Evolutionary conservation across 331 rosid genomes (phyloP), one percentile per base, ranked within the genome.

Genomic region (Prunus yedoensis): DNA sequence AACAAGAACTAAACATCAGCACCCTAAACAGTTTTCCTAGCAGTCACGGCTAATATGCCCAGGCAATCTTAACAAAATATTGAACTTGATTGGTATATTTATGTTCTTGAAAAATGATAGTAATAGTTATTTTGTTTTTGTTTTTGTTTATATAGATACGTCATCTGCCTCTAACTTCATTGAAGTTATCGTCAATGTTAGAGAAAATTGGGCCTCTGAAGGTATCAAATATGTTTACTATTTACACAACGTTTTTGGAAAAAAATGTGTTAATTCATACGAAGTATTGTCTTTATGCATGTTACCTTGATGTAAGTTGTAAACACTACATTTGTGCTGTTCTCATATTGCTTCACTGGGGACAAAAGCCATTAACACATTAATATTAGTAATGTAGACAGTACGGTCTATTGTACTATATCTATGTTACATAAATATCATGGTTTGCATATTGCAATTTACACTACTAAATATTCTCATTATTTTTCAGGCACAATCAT

Each of bases 161-260:
- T 62, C 86, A 87, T 68, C 90, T 86, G 59, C 94, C 96, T n/a
- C 53, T 94, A 35, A 74, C 76, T 53, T 89, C 98, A 6, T 83
- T 94, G 79, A 91, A 85, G 88, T 75, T 94, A 71, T 87, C 97
- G 70, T 83, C 93, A 41, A 68, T 85, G 83, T 80, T 94, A 47
- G 90, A 83, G 85, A 91, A 90, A 84, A 90, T 91, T 80, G 86
- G 78, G 73, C 80, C 94, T 79, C 71, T 94, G 80, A 91, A 91
- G 99, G 99, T 94, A 77, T 77, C 54, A 52, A 49, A 43, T 57
- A 54, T 47, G 53, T 64, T 78, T 46, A 13, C 43, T 41, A 74
- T 73, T 15, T 66, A 56, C 56, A 56, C 3, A 15, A 15, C 41
- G 66, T 41, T 57, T 57, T 6, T 13, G 56, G 27, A 57, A 54